Base-by-base conservation (phyloP, 2,329 filamentous ascomycete genomes). In the Exophiala spinifera region DNA sequence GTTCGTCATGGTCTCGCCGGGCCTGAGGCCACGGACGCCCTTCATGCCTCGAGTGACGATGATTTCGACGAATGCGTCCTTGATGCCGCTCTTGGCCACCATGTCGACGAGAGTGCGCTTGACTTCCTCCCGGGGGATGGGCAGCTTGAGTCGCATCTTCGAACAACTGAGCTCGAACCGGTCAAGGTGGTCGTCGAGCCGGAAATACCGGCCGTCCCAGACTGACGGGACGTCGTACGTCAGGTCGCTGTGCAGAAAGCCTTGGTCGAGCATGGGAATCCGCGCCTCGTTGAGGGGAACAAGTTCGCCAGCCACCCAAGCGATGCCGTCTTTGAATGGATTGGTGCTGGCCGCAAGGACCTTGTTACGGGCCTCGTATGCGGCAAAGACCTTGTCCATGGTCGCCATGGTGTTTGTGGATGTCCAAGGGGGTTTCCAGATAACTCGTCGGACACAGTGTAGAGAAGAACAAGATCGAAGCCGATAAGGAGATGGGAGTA, bases 211-310 rank as follows among this genome's bases (percentile, higher is more conserved):
- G 0, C 77, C 75, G 45, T 79, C 75, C 78, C 78, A 80, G 21
- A 79, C 74, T 0, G 76, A 64, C 0, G 76, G 75, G 0, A 80
- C 78, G 46, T 80, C 77, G 62, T 80, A 80, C 1, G 78, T 80
- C 1, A 79, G 61, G 43, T 80, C 77, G 64, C 76, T 74, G 62
- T 76, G 76, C 61, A 79, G 63, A 63, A 80, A 80, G 15, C 78
- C 78, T 64, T 80, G 72, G 57, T 80, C 78, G 0, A 76, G 60
- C 0, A 80, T 63, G 1, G 78, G 78, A 15, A 80, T 77, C n/a
- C 70, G 70, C 1, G 78, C 78, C 43, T 78, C 64, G n/a, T 67
- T 36, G 4, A 79, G 62, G 2, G 77, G 76, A 0, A 72, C 68
- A 3, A 75, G 63, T 37, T 74, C 61, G 14, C 74, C 74, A 42